Evolutionary conservation across 2,329 filamentous ascomycete genomes (phyloP).

Genomic region (Ploettnerulaceae sp.): DNA sequence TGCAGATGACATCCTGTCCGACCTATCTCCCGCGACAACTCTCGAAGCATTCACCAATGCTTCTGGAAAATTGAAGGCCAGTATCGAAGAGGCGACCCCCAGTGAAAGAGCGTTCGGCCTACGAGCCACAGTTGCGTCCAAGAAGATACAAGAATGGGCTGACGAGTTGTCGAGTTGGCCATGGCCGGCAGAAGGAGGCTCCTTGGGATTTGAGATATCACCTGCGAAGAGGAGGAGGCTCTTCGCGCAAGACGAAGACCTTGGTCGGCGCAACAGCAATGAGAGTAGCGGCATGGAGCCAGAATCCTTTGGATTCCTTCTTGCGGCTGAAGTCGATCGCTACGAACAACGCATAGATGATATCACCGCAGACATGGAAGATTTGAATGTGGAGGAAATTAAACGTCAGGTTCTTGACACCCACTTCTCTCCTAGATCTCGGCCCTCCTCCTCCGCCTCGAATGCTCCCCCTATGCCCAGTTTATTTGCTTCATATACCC

Average conservation of each 20-base stretch:
- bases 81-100: slow-evolving; percentile 57
- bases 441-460: slow-evolving; percentile 46
- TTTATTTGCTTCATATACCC: slow-evolving; percentile 52
- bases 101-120: slow-evolving; percentile 68
- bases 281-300: slow-evolving; percentile 13
- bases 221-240: slow-evolving; percentile 39
- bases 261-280: slow-evolving; percentile 12
- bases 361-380: slow-evolving; percentile 65
- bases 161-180: slow-evolving; percentile 61
- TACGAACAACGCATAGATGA: slow-evolving; percentile 72
- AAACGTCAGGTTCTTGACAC: slow-evolving; percentile 82
- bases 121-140: slow-evolving; percentile 64
- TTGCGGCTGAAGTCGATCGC: slow-evolving; percentile 53
- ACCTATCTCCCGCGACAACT: slow-evolving; percentile 56
- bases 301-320: slow-evolving; percentile 56
- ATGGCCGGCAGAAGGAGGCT: slow-evolving; percentile 48
- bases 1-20: slow-evolving; percentile 54
- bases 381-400: slow-evolving; percentile 76
- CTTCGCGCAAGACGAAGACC: slow-evolving; percentile 21
- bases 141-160: slow-evolving; percentile 69
- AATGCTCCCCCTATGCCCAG: slow-evolving; percentile 39
- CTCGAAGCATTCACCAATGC: slow-evolving; percentile 55
- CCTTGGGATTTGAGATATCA: slow-evolving; percentile 51
- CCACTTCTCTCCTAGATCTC: slow-evolving; percentile 62
- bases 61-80: slow-evolving; percentile 48